Evolutionary conservation across 2,329 filamentous ascomycete species (phyloP).

Genomic region (Aspergillus fructus): DNA sequence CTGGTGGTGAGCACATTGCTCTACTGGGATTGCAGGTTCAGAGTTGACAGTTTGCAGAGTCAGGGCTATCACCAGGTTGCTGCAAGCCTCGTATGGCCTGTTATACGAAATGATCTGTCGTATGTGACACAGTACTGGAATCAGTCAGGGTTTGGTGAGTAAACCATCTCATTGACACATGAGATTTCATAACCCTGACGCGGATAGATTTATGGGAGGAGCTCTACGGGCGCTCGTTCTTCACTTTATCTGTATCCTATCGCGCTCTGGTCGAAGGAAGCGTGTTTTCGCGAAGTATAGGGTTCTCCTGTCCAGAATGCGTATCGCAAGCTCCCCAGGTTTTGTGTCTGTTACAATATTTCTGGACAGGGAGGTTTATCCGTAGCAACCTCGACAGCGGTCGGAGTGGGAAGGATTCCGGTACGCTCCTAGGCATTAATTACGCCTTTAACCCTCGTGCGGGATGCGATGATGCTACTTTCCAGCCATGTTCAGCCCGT

Average conservation of each 20-base stretch:
- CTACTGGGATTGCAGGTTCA: neutral
- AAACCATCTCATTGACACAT: neutral
- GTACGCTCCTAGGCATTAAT: slow-evolving; percentile 59
- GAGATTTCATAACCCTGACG: neutral
- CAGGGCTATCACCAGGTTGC: slow-evolving; percentile 59
- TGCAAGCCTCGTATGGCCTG: slow-evolving; percentile 64
- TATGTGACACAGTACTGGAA: slow-evolving; percentile 61
- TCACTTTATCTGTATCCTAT: slow-evolving; percentile 70
- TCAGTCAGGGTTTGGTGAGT: slow-evolving; percentile 56
- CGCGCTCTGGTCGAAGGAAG: slow-evolving; percentile 62
- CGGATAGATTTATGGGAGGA: slow-evolving; percentile 75
- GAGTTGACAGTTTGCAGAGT: slow-evolving; percentile 25
- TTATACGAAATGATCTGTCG: slow-evolving; percentile 71
- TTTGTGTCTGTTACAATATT: slow-evolving; percentile 71
- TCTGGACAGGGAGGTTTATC: slow-evolving; percentile 67
- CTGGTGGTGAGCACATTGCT: slow-evolving; percentile 47
- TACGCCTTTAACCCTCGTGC: slow-evolving; percentile 40
- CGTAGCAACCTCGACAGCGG: slow-evolving; percentile 65
- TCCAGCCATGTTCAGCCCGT: slow-evolving; percentile 71
- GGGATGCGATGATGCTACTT: slow-evolving; percentile 52
- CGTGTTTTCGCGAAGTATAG: slow-evolving; percentile 63
- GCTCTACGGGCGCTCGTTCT: slow-evolving; percentile 73
- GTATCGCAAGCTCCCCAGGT: slow-evolving; percentile 66
- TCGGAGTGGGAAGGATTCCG: slow-evolving; percentile 69
- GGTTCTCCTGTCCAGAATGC: slow-evolving; percentile 61